A percentile compares a stretch with the other conserved stretches of the same genome.
phyloP scores from a whole-genome alignment of 2,329 filamentous ascomycete genomes.

The Fusarium sp. region DNA sequence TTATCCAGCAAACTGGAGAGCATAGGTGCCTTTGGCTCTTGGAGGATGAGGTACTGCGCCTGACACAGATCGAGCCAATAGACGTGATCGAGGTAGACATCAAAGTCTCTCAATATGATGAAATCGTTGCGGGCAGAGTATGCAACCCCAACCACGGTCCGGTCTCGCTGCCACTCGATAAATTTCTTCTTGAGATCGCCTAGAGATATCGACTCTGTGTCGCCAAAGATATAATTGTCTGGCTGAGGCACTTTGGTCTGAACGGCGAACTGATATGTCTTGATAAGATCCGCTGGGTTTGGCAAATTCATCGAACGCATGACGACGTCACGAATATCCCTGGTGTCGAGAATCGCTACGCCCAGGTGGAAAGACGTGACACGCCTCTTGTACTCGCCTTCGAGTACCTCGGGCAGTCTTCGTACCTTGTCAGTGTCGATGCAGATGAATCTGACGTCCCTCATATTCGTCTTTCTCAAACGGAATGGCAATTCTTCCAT shows the following conservation, averaged over 20 bases:
- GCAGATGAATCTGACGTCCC: slow-evolving; percentile 20
- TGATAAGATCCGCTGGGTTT: slow-evolving; percentile 2
- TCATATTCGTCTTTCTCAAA: slow-evolving; percentile 4
- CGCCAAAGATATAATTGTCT: slow-evolving; percentile 14
- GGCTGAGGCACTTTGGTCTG: background rate
- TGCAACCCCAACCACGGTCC: slow-evolving; percentile 3
- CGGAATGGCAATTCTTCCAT: background rate
- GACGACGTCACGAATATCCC: slow-evolving; percentile 1
- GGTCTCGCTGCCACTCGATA: background rate
- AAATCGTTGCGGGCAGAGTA: slow-evolving; percentile 12
- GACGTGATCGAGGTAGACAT: background rate
- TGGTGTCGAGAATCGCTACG: slow-evolving; percentile 28
- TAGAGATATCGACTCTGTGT: slow-evolving; percentile 10
- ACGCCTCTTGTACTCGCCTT: background rate
- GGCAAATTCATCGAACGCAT: background rate
- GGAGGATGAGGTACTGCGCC: slow-evolving; percentile 10
- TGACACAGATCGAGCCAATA: slow-evolving; percentile 14
- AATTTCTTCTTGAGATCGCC: slow-evolving; percentile 1
- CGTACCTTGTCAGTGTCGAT: slow-evolving; percentile 11
- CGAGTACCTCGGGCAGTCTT: background rate
- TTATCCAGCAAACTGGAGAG: slow-evolving; percentile 1
- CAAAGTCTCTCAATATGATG: background rate
- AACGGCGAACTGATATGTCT: slow-evolving; percentile 20
- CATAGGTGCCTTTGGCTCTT: background rate
- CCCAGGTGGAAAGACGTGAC: slow-evolving; percentile 22